Base-by-base conservation (phyloP, 78 protist species). In the Dictyostelium intermedium region DNA sequence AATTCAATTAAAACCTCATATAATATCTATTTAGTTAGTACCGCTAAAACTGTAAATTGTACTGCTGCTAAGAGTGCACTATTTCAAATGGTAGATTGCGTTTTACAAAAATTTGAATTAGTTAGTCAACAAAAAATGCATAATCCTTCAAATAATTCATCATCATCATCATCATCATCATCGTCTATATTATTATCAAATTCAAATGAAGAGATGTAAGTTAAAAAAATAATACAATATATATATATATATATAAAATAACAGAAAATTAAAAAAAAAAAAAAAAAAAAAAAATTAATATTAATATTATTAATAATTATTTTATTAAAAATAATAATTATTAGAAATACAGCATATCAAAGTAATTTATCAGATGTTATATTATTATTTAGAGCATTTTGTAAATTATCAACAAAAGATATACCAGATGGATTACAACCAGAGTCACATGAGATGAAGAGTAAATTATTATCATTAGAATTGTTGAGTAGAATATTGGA, bases 381-480 rank as follows among this genome's bases (percentile, higher is more conserved):
- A 34, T 84, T 84, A 91, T 91, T 91, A 61, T 84, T 91, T 91
- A 83, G 91, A 82, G 91, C 92, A 56, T 84, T 91, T 82, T 91
- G 91, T 78, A 84, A 84, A 63, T 18, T 91, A 11, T 84, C 91
- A 70, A 84, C 85, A 7, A 79, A 84, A 72, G 92, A 91, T 27
- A 39, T 89, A 43, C 93, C 84, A 34, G 85, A 77, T 16, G 61
- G 61, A 45, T 34, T 72, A 18, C 27, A 25, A n/a, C 27, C 63
- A 23, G 84, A 92, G 11, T 84, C 96, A 80, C 91, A 87, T n/a
- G 93, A 93, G 13, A 53, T 95, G 86, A 95, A 70, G 41, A 87
- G 95, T 70, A 97, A 95, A 66, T 69, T 97, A 10, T 82, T 97
- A 70, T 78, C 98, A 37, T 79, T 97, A 20, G 97, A 97, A 20